Base-by-base conservation (phyloP, 2,329 filamentous ascomycete genomes). In the Claviceps monticola region DNA sequence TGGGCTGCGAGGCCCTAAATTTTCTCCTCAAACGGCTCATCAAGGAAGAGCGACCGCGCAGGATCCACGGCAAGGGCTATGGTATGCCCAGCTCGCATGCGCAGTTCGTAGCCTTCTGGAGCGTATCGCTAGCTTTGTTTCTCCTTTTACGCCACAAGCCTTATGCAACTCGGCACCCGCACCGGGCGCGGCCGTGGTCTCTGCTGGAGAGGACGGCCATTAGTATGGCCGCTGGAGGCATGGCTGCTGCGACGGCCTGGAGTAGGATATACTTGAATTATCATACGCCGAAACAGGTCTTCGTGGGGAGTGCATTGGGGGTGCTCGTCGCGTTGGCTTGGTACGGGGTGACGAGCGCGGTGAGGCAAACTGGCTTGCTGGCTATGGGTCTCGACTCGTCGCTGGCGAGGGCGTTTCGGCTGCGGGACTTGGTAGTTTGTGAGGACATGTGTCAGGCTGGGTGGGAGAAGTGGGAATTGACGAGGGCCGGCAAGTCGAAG, bases 81-180 rank as follows among this genome's bases (percentile, higher is more conserved):
- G 94, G 93, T 60, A 98, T 98, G 94, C 93, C 93, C 50, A 77
- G 73, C 45, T 96, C 90, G 39, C 93, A 98, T 70, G 86, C 93
- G 8, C 93, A 98, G 71, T 98, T 96, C 66, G 86, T 91, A 55
- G 79, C 85, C 52, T 98, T 88, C 73, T 97, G 95, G 77, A 84
- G 88, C 53, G 71, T 95, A 53, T 93, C 86, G 56, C 71, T 97
- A 54, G 75, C 80, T 23, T 74, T 98, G 19, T 97, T 97, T 71
- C 76, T 98, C 45, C 76, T 95, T 46, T 72, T 90, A 54, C 80
- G 91, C 55, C 89, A 95, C 67, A 73, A 74, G 5, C 84, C 84
- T 51, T 64, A 64, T 71, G 59, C 52, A 52, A 51, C 49, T 19
- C 50, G 42, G 48, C 45, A 48, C 29, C 46, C 38, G 50, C 38